phyloP scores from a whole-genome alignment of 2,329 filamentous ascomycete genomes.

The Scedosporium aurantiacum region DNA sequence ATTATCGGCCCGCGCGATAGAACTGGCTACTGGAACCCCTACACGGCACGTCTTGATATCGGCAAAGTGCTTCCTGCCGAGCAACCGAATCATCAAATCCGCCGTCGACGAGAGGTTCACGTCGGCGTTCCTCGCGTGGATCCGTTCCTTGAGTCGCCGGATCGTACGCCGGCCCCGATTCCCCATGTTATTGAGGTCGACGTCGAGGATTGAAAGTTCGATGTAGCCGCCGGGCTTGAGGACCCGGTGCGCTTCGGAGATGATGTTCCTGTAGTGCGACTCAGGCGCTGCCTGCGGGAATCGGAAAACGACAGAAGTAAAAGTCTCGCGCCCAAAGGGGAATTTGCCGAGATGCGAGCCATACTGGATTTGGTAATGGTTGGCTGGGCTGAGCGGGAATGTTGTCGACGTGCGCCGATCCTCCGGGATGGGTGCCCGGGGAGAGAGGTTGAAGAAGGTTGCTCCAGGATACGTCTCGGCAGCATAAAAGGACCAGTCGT shows the following conservation, averaged over 20 bases:
- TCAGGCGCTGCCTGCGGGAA: conserved; percentile 64
- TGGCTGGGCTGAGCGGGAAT: conserved; percentile 49
- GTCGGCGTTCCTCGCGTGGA: conserved; percentile 49
- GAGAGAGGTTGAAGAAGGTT: conserved; percentile 66
- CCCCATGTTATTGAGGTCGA: conserved; percentile 77
- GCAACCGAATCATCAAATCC: conserved; percentile 51
- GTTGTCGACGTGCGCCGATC: conserved; percentile 30
- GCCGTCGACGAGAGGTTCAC: conserved; percentile 49
- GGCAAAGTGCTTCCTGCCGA: conserved; percentile 59
- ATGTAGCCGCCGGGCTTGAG: conserved; percentile 68
- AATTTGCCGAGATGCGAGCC: conserved; percentile 52
- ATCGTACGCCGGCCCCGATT: conserved; percentile 57
- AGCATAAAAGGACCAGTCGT: conserved; percentile 80
- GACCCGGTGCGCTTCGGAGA: conserved; percentile 67
- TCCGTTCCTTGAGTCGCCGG: conserved; percentile 58
- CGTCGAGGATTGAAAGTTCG: conserved; percentile 67
- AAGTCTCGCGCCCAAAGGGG: conserved; percentile 66
- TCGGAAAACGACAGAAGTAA: conserved; percentile 64
- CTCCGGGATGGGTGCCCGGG: conserved; percentile 38
- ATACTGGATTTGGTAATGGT: conserved; percentile 68
- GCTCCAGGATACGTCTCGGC: conserved; percentile 67
- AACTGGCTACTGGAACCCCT: conserved; percentile 60
- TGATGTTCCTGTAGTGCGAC: conserved; percentile 55
- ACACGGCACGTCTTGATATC: conserved; percentile 67
- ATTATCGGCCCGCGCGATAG: conserved; percentile 23